Base-by-base conservation (phyloP, 345 rosid species). In the Citrus reticulata region DNA sequence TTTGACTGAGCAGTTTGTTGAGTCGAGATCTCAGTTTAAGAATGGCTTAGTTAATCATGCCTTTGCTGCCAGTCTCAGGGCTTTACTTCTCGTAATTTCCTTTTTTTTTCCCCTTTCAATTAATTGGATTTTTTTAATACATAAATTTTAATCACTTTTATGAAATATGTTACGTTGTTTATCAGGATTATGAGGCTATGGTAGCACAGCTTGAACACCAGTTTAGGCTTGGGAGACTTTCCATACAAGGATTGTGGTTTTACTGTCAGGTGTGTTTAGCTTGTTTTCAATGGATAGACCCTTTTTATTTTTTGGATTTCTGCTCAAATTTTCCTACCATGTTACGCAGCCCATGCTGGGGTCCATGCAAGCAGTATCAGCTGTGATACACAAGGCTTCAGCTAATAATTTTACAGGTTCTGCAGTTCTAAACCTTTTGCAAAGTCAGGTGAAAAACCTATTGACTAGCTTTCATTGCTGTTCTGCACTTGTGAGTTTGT, bases 201-300 rank as follows among this genome's bases (percentile, higher is more conserved):
- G 95, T 93, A 73, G 97, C 99, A 13, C 98, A 96, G 77, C 92
- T 96, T 73, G 99, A 96, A 82, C 99, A 96, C 81, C 99, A 94
- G 79, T 96, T 96, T 85, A 92, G 97, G 82, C 94, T 94, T 68
- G 97, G 95, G 85, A 91, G 94, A 84, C 98, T 96, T 78, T 93
- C 99, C 76, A 86, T 96, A 61, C 99, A 94, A 86, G 99, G 97
- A 80, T 88, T 96, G 84, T 94, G 97, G 99, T 94, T 96, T 90
- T 96, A 94, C 85, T 94, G 98, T 87, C 99, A 96, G 98, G 97
- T 94, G 70, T 77, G 85, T 72, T 80, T 59, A 73, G 68, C 60
- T 82, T 85, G 72, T 73, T 68, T 79, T 61, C 46, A 29, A 68
- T 74, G 60, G 25, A 60, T 61, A 27, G 14, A 37, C 35, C 22